Percentiles rank a stretch among this genome's conserved stretches.
phyloP scores from a whole-genome alignment of 2,329 filamentous ascomycete species.

The Cadophora sp. region DNA sequence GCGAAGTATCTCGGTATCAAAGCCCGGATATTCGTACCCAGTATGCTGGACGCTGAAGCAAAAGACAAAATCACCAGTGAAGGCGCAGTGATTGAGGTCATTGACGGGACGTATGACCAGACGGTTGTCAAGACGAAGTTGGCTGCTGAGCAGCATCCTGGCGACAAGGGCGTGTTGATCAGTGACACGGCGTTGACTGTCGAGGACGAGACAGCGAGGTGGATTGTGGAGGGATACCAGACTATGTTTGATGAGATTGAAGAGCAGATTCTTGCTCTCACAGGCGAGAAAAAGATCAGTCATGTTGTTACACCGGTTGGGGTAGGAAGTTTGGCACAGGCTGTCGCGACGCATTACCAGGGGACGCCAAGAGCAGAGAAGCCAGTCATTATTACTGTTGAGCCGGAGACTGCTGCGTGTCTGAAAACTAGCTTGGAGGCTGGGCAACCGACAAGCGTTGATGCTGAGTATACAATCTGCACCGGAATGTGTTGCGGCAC shows the following conservation, averaged over 20 bases:
- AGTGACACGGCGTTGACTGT: conserved; percentile 73
- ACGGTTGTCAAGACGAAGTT: conserved; percentile 50
- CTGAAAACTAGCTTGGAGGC: conserved; percentile 58
- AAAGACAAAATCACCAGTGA: conserved; percentile 63
- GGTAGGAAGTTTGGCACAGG: conserved; percentile 75
- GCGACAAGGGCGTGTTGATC: conserved; percentile 56
- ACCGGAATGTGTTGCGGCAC: conserved; percentile 59
- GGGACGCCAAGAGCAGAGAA: conserved; percentile 47
- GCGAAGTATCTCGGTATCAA: conserved; percentile 61
- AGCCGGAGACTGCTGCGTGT: conserved; percentile 70
- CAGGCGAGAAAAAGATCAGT: conserved; percentile 50
- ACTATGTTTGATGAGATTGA: conserved; percentile 76
- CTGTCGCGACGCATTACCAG: conserved; percentile 71
- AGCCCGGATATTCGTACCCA: conserved; percentile 68
- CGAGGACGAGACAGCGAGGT: conserved; percentile 70
- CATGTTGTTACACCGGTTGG: conserved; percentile 71
- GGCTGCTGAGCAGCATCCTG: conserved; percentile 26
- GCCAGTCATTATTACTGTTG: conserved; percentile 65
- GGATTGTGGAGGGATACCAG: conserved; percentile 79
- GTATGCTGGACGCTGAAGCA: conserved; percentile 60
- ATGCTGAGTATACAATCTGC: conserved; percentile 54
- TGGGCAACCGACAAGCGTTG: conserved; percentile 45
- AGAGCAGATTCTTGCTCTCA: conserved; percentile 57
- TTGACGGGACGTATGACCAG: conserved; percentile 68
- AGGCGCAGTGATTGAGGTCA: conserved; percentile 63